Percentiles rank a stretch among this genome's conserved stretches.
Conservation (phyloP, 306 rosid species). For the Cajanus cajan region DNA sequence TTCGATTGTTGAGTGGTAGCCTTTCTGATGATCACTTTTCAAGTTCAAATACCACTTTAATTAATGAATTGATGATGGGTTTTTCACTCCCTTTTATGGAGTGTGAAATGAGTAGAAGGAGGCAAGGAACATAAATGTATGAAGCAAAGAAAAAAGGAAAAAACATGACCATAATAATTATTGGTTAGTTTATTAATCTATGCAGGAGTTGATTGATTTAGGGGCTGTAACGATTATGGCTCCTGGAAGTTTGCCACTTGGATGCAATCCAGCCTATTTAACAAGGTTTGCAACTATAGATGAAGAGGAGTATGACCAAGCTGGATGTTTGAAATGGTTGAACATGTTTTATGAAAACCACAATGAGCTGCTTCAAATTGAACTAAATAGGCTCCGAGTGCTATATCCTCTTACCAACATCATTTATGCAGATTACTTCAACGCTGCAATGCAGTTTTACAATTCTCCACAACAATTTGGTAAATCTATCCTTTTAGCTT, state of each 20-base stretch:
- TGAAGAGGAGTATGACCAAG: conserved; percentile 39
- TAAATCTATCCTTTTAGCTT: conserved; percentile 15
- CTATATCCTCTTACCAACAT: conserved; percentile 41
- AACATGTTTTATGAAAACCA: conserved; percentile 41
- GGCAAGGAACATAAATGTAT: neutral
- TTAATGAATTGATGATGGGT: neutral
- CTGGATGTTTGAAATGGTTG: conserved; percentile 52
- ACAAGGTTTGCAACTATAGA: conserved; percentile 19
- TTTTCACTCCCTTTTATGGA: neutral
- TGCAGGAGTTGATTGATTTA: conserved; percentile 51
- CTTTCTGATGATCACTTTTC: neutral
- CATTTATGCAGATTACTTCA: conserved; percentile 55
- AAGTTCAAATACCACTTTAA: conserved; percentile 1
- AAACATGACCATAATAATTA: neutral
- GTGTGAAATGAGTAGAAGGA: neutral
- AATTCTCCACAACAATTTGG: conserved; percentile 46
- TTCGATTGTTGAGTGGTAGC: conserved; percentile 5
- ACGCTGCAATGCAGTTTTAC: conserved; percentile 36
- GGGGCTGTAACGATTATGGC: conserved; percentile 52
- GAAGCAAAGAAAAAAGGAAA: neutral
- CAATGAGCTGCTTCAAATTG: conserved; percentile 42
- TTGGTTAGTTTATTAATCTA: neutral
- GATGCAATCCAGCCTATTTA: conserved; percentile 45
- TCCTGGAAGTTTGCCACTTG: conserved; percentile 63
- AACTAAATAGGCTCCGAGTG: conserved; percentile 35